Base-by-base conservation (phyloP, 306 rosid species). In the Glycine latifolia region DNA sequence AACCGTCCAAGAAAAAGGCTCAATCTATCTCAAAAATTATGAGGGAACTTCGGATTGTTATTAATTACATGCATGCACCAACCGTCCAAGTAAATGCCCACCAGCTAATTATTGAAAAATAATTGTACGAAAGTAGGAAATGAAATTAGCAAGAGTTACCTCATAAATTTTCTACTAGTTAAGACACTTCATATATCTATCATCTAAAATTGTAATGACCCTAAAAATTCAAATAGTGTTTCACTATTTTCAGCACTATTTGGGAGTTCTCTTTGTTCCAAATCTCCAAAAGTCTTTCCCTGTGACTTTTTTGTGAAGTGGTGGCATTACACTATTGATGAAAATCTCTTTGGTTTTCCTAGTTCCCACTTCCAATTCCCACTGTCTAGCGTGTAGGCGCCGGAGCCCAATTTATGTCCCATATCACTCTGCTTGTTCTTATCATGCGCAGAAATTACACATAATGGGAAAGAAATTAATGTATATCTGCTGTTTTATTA, bases 301-400 rank as follows among this genome's bases (percentile, higher is more conserved):
- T 70, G 6, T 49, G 75, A 70, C 75, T 70, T 70, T 70, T 17
- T 49, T 48, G 0, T 16, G 26, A 20, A 69, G 43, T 33, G 13
- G 1, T 46, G 12, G 15, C 6, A 39, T 39, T 39, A 43, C 46
- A 43, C 2, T 16, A 17, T 8, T 16, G n/a, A 47, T 16, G 39
- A 69, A 69, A 16, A 14, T 9, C 20, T 17, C 3, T 46, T 17
- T 20, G 56, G 43, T 47, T 69, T 69, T 69, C 15, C 4, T 8
- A 44, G 55, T 16, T 68, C 55, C 39, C 56, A 69, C 10, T 46
- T 69, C 44, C 17, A 0, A 48, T 47, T 70, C 58, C 58, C 60
- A 49, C 58, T 12, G 44, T 8, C 59, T 26, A 26, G 58, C 75
- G 56, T 69, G 75, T 31, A 46, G 75, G 8, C 47, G 41, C 71